Evolutionary conservation across 768 basidiomycete genomes (phyloP).

Genomic region (Gloeophyllum trabeum): DNA sequence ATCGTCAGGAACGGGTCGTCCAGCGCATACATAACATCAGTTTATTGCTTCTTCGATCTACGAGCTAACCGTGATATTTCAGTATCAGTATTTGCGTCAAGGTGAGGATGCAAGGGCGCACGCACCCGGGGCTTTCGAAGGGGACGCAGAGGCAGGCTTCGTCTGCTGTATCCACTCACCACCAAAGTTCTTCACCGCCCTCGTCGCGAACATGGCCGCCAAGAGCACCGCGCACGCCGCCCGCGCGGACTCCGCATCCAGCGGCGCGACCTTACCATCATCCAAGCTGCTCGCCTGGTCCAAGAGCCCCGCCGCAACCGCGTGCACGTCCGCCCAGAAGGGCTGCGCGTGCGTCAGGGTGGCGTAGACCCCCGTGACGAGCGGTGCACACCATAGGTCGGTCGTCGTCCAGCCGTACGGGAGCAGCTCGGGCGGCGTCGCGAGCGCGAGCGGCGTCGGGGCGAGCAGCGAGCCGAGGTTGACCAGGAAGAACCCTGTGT

Average conservation of each 20-base stretch:
- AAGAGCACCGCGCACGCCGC: conserved; percentile 64
- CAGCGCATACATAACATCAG: too few species aligned
- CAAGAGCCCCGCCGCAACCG: conserved; percentile 32
- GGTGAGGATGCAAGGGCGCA: too few species aligned
- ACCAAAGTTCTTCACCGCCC: conserved; percentile 58
- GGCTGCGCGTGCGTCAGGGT: conserved; percentile 82
- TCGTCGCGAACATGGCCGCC: conserved; percentile 43
- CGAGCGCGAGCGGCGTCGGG: conserved; percentile 53
- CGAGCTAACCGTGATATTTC: too few species aligned
- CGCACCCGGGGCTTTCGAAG: too few species aligned
- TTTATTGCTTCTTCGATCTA: too few species aligned
- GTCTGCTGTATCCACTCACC: too few species aligned
- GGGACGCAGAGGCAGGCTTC: too few species aligned
- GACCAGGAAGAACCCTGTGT: conserved; percentile 72
- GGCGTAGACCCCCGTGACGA: conserved; percentile 69
- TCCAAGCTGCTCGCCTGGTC: conserved; percentile 26
- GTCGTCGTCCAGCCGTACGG: conserved; percentile 80
- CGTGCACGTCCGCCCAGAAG: conserved; percentile 59
- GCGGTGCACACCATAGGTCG: conserved; percentile 80
- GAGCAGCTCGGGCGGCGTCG: conserved; percentile 71
- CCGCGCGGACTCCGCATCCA: conserved; percentile 56
- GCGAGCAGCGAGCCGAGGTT: conserved; percentile 69
- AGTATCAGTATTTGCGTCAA: too few species aligned
- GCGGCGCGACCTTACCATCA: conserved; percentile 23
- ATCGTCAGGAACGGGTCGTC: too few species aligned